Percentiles rank a stretch among this genome's conserved stretches.
Evolutionary conservation across 345 rosid species (phyloP).

Genomic region (Syzygium jambos): DNA sequence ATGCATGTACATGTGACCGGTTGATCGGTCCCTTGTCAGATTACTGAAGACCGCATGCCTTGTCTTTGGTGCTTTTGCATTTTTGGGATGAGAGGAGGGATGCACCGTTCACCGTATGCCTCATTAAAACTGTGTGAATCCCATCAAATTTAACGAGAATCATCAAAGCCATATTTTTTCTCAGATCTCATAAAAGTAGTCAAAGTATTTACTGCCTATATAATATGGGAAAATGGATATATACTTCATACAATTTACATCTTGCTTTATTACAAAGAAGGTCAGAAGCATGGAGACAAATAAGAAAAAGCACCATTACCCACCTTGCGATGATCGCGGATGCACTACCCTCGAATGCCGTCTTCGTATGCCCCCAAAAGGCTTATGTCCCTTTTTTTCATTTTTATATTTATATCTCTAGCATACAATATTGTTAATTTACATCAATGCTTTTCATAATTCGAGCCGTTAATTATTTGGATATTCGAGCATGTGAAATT

Average conservation of each 20-base stretch:
- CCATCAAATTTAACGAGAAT: background rate
- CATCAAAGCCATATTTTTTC: background rate
- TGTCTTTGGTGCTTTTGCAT: background rate
- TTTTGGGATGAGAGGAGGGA: background rate
- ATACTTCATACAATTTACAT: background rate
- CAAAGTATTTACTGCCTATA: background rate
- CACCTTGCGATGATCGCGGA: background rate
- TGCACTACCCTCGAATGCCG: background rate
- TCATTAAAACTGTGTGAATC: background rate
- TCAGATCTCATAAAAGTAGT: background rate
- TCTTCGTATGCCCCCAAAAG: background rate
- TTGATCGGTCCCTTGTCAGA: background rate
- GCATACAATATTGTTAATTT: background rate
- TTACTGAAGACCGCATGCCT: background rate
- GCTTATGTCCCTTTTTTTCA: background rate
- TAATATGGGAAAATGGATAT: background rate
- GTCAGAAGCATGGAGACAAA: background rate
- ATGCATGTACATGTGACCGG: background rate
- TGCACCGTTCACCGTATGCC: no score
- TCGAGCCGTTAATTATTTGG: background rate
- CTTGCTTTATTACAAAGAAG: background rate
- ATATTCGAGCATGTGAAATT: background rate
- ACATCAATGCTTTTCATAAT: background rate
- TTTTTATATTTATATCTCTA: background rate
- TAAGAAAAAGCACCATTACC: background rate